Evolutionary conservation across 805 yeast genomes (phyloP).

Genomic region (Yarrowia hollandica): DNA sequence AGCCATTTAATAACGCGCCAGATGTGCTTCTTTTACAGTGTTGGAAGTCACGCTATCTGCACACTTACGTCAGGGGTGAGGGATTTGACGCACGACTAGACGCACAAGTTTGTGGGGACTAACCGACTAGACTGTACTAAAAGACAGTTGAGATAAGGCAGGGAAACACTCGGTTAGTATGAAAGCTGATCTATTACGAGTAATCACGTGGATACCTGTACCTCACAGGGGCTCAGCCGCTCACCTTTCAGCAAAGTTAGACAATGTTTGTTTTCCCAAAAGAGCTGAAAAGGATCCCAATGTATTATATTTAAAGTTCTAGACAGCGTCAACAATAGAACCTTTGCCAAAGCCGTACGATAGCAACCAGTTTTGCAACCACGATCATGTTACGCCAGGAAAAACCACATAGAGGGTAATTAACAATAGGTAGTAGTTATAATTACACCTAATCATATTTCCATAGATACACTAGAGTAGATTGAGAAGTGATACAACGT

Average conservation of each 20-base stretch:
- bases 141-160: neutral
- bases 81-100: slow-evolving; percentile 24
- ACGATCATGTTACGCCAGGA: neutral
- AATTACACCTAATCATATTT: no score
- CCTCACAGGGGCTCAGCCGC: slow-evolving; percentile 19
- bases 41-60: slow-evolving; percentile 7
- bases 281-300: slow-evolving; percentile 15
- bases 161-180: neutral
- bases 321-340: slow-evolving; percentile 21
- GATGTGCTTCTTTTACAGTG: neutral
- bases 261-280: slow-evolving; percentile 25
- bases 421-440: no score
- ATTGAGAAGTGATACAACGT: neutral
- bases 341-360: slow-evolving; percentile 27
- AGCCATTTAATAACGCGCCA: slow-evolving; percentile 7
- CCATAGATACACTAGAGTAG: no score
- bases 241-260: slow-evolving; percentile 9
- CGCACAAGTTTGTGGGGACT: slow-evolving; percentile 11
- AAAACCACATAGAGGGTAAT: neutral
- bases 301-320: slow-evolving; percentile 1
- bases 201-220: neutral
- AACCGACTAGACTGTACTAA: neutral
- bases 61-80: slow-evolving; percentile 28
- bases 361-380: neutral
- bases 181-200: neutral